A percentile compares a stretch with the other conserved stretches of the same genome.
phyloP scores from a whole-genome alignment of 1,139 yeast species.

The Saccharomyces hybrid region DNA sequence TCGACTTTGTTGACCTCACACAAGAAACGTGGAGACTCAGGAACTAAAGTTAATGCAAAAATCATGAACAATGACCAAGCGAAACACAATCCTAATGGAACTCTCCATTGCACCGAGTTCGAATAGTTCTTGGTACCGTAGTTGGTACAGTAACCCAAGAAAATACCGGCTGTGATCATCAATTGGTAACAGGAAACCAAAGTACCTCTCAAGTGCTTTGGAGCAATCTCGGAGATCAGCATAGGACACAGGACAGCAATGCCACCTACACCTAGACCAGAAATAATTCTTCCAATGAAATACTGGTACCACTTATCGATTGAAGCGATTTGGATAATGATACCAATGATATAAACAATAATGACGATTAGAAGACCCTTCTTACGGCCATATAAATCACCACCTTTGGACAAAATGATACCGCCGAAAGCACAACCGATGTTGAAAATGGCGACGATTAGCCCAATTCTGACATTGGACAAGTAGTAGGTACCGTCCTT shows the following conservation, averaged over 20 bases:
- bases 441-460: slow-evolving; percentile 56
- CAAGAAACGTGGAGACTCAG: slow-evolving; percentile 70
- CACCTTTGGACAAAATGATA: slow-evolving; percentile 43
- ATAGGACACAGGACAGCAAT: slow-evolving; percentile 52
- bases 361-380: slow-evolving; percentile 47
- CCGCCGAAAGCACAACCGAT: slow-evolving; percentile 64
- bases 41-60: slow-evolving; percentile 54
- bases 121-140: slow-evolving; percentile 42
- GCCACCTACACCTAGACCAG: slow-evolving; percentile 57
- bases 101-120: slow-evolving; percentile 49
- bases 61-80: slow-evolving; percentile 35
- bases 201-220: slow-evolving; percentile 58
- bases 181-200: slow-evolving; percentile 53
- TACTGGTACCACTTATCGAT: slow-evolving; percentile 40
- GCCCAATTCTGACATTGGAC: slow-evolving; percentile 47
- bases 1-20: slow-evolving; percentile 45
- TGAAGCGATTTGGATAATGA: slow-evolving; percentile 51
- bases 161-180: slow-evolving; percentile 52
- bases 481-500: slow-evolving; percentile 33
- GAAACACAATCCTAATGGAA: slow-evolving; percentile 45
- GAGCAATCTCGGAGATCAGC: slow-evolving; percentile 55
- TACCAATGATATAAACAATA: slow-evolving; percentile 51
- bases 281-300: slow-evolving; percentile 50
- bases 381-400: slow-evolving; percentile 53
- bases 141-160: slow-evolving; percentile 53